Percentiles rank a stretch among this genome's conserved stretches.
Conservation (phyloP, 73 alveolate species). For the Paramecium caudatum region DNA sequence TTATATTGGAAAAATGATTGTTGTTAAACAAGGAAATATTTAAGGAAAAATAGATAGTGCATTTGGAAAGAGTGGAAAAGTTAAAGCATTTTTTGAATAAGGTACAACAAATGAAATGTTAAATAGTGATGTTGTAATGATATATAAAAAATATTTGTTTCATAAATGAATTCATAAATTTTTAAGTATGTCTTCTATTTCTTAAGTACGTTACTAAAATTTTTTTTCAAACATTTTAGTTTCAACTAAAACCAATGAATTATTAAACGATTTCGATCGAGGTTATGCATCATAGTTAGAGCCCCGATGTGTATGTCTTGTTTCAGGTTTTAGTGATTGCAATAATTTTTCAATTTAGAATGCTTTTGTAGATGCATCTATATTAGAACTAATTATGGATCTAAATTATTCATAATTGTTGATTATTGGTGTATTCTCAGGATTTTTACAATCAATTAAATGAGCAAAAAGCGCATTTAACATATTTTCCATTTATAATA, state of each 20-base stretch:
- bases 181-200: constrained; percentile 38
- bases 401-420: constrained; percentile 10
- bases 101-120: constrained; percentile 63
- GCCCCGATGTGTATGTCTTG: constrained; percentile 3
- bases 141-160: constrained; percentile 62
- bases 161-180: constrained; percentile 56
- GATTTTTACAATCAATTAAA: constrained; percentile 20
- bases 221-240: constrained; percentile 48
- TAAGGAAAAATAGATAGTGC: constrained; percentile 93
- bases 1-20: constrained; percentile 86
- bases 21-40: constrained; percentile 78
- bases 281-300: constrained; percentile 16
- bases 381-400: constrained; percentile 17
- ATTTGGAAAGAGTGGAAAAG: constrained; percentile 98
- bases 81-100: constrained; percentile 87
- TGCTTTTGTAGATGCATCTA: constrained; percentile 50
- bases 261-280: constrained; percentile 32
- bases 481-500: constrained; percentile 38
- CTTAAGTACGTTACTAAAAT: constrained; percentile 45
- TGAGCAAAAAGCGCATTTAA: constrained; percentile 25
- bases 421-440: neutral
- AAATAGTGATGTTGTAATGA: neutral
- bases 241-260: constrained; percentile 52
- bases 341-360: constrained; percentile 46
- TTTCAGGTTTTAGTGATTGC: neutral